Evolutionary conservation across 768 basidiomycete species (phyloP).

Genomic region (Pisolithus marmoratus): DNA sequence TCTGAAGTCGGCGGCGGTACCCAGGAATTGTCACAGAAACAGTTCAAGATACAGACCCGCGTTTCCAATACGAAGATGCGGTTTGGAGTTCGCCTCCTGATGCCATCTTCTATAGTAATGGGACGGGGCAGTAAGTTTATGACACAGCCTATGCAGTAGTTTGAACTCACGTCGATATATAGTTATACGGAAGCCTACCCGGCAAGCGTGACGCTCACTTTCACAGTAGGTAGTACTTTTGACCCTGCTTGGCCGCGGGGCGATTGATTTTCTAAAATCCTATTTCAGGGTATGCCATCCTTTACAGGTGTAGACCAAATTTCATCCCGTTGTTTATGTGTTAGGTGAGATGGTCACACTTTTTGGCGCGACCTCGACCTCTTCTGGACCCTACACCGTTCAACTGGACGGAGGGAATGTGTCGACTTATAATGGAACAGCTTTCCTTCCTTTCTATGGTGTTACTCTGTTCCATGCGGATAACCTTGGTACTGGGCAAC

Average conservation of each 20-base stretch:
- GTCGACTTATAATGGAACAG: conserved; percentile 7
- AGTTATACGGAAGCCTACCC: conserved; percentile 28
- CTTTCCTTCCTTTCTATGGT: conserved; percentile 16
- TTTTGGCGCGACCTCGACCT: conserved; percentile 37
- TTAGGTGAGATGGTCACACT: conserved; percentile 40
- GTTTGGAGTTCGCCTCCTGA: conserved; percentile 31
- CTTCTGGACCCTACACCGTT: conserved; percentile 29
- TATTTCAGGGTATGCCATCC: conserved; percentile 17
- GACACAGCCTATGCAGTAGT: background rate
- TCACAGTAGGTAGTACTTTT: conserved; percentile 28
- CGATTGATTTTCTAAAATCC: too few relatives aligned
- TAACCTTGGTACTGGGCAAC: conserved; percentile 35
- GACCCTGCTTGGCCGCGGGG: background rate
- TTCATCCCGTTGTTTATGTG: background rate
- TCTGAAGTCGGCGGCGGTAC: conserved; percentile 16
- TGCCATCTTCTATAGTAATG: conserved; percentile 35
- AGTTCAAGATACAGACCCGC: conserved; percentile 30
- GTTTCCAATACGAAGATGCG: conserved; percentile 32
- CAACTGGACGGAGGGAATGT: conserved; percentile 28
- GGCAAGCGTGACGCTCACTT: conserved; percentile 33
- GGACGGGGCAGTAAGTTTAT: conserved; percentile 35
- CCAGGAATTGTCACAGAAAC: conserved; percentile 14
- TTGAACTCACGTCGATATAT: background rate
- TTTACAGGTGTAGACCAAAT: too few relatives aligned
- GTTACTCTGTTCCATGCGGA: conserved; percentile 30